phyloP scores from a whole-genome alignment of 352 stramenopile species.

The Halophytophthora polymorphica region DNA sequence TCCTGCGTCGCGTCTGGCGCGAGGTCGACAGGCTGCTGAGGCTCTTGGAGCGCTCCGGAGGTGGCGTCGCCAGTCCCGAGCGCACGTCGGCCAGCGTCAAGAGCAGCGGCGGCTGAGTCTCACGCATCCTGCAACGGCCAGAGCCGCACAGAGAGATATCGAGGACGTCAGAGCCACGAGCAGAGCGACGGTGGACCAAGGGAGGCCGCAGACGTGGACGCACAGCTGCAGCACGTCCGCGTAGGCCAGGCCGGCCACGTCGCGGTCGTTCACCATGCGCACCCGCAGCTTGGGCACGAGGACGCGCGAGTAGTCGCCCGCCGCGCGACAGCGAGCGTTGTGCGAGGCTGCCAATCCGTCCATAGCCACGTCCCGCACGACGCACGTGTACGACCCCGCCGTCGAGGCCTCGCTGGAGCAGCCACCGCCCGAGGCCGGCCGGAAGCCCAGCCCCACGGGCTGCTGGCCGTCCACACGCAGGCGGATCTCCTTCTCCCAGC shows the following conservation, averaged over 20 bases:
- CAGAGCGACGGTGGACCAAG: background rate
- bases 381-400: conserved; percentile 33
- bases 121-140: conserved; percentile 41
- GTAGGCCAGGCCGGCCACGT: conserved; percentile 39
- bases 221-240: conserved; percentile 45
- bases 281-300: conserved; percentile 36
- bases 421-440: conserved; percentile 4
- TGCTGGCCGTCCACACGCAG: conserved; percentile 52
- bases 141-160: background rate
- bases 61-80: conserved; percentile 6
- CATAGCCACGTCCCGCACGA: conserved; percentile 36
- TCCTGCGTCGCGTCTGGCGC: conserved; percentile 19
- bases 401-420: conserved; percentile 11
- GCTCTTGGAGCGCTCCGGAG: conserved; percentile 19
- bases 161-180: background rate
- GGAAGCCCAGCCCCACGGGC: conserved; percentile 50
- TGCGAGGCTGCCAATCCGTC: conserved; percentile 45
- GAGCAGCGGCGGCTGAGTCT: conserved; percentile 32
- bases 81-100: conserved; percentile 42
- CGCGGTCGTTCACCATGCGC: conserved; percentile 41
- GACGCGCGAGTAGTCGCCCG: conserved; percentile 48
- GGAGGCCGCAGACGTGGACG: too few relatives aligned
- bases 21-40: conserved; percentile 9
- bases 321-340: conserved; percentile 40
- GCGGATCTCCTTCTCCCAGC: conserved; percentile 54